phyloP scores from a whole-genome alignment of 2,329 filamentous ascomycete species.

The Colletotrichum aenigma region DNA sequence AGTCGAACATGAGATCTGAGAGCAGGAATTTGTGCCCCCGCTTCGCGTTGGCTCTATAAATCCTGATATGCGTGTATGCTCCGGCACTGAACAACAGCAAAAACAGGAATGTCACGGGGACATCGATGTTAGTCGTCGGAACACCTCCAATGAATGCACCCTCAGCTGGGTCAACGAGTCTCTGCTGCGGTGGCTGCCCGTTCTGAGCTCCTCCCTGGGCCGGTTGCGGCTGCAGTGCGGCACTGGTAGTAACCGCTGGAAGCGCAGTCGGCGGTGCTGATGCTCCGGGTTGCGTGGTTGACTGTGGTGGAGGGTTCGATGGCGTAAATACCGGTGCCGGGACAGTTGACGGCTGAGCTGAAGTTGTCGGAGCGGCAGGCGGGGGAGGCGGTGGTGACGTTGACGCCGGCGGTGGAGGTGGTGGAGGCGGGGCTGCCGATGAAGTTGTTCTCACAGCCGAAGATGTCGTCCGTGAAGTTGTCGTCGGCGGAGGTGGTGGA shows the following conservation, averaged over 20 bases:
- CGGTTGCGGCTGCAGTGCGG: not conserved
- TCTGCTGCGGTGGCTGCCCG: not conserved
- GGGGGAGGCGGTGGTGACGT: not conserved
- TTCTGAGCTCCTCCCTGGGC: not conserved
- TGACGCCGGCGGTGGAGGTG: not conserved
- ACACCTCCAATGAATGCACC: constrained; percentile 10
- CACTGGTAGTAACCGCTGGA: not conserved
- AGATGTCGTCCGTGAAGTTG: not conserved
- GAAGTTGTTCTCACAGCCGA: not conserved
- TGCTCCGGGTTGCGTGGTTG: not conserved
- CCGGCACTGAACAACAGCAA: constrained; percentile 28
- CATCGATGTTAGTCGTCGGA: constrained; percentile 21
- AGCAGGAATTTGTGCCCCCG: constrained; percentile 42
- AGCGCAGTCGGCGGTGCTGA: not conserved
- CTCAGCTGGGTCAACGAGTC: constrained; percentile 1
- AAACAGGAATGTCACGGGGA: constrained; percentile 27
- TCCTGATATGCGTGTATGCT: constrained; percentile 27
- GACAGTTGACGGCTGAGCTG: not conserved
- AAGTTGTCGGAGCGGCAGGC: not conserved
- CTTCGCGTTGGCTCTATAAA: constrained; percentile 31
- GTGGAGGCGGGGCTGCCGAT: not conserved
- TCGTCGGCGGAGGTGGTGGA: not conserved
- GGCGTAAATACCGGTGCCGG: not conserved
- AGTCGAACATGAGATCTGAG: constrained; percentile 40
- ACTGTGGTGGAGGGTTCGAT: not conserved